Evolutionary conservation across 306 rosid genomes (phyloP).

Genomic region (Abrus pulchellus): DNA sequence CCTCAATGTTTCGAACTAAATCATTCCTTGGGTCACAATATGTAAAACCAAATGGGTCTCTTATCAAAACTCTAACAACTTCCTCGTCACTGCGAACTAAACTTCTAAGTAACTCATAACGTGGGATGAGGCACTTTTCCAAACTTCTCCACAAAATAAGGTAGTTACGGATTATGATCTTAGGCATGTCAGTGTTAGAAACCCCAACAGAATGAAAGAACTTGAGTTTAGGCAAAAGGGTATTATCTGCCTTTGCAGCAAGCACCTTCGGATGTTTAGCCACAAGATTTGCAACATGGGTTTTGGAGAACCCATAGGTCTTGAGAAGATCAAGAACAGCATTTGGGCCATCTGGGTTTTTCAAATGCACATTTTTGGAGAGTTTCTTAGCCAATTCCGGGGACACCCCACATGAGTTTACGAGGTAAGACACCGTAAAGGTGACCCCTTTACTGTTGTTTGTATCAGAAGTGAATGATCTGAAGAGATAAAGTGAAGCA

Average conservation of each 20-base stretch:
- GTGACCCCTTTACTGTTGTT: neutral
- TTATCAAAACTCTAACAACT: neutral
- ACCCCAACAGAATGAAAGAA: conserved; percentile 23
- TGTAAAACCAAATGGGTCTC: neutral
- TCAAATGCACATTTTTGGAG: conserved; percentile 13
- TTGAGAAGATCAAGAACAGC: conserved; percentile 29
- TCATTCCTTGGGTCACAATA: neutral
- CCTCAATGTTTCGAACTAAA: neutral
- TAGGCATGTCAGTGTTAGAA: neutral
- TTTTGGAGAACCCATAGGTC: neutral
- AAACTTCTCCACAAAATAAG: neutral
- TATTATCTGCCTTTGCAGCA: conserved; percentile 22
- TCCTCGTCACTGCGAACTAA: neutral
- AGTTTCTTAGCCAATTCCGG: neutral
- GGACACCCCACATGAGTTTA: conserved; percentile 22
- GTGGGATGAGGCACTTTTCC: conserved; percentile 1
- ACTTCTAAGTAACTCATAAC: neutral
- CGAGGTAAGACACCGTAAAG: conserved; percentile 15
- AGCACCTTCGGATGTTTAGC: neutral
- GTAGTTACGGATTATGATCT: neutral
- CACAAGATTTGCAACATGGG: conserved; percentile 24
- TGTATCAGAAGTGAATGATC: neutral
- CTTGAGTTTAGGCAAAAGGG: conserved; percentile 54
- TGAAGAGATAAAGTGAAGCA: conserved; percentile 3
- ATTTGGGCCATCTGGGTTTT: neutral